Conservation (phyloP, 192 early-diverging fungal species). For the Umbelopsis ramanniana region DNA sequence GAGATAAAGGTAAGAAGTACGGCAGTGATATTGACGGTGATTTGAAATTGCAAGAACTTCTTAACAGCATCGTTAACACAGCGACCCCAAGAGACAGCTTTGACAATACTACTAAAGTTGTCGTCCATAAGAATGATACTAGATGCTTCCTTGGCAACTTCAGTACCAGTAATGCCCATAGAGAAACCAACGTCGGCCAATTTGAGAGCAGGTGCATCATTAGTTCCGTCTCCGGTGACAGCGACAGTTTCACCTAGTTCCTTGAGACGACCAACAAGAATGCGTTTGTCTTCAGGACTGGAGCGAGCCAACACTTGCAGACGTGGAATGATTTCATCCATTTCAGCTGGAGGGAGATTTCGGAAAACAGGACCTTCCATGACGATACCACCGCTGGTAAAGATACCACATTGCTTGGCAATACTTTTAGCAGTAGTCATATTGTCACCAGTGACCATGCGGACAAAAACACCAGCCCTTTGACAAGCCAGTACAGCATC, state of each 20-base stretch:
- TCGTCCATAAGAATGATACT: constrained; percentile 98
- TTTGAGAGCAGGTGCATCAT: constrained; percentile 95
- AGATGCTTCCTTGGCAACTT: constrained; percentile 99
- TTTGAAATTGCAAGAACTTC: constrained; percentile 99
- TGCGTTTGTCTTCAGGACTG: constrained; percentile 95
- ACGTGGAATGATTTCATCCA: constrained; percentile 90
- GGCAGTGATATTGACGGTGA: constrained; percentile 96
- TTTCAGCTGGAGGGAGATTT: constrained; percentile 77
- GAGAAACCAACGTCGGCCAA: constrained; percentile 96
- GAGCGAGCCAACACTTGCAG: constrained; percentile 95
- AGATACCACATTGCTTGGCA: constrained; percentile 93
- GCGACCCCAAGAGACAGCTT: constrained; percentile 97
- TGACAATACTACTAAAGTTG: constrained; percentile 97
- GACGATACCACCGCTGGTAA: constrained; percentile 82
- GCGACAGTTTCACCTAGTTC: constrained; percentile 94
- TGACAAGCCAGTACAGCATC: constrained; percentile 89
- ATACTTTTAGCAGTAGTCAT: constrained; percentile 91
- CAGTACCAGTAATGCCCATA: constrained; percentile 99
- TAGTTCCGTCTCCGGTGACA: constrained; percentile 99
- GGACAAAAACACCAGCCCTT: constrained; percentile 91
- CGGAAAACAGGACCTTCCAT: constrained; percentile 98
- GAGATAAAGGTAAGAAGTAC: constrained; percentile 82
- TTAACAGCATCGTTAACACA: constrained; percentile 95
- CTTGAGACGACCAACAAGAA: constrained; percentile 88
- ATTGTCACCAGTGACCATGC: constrained; percentile 99